These are phyloP conservation scores for Collybiopsis luxurians DNA, from an alignment of 768 basidiomycete species.

Conservation along the genomic window DNA sequence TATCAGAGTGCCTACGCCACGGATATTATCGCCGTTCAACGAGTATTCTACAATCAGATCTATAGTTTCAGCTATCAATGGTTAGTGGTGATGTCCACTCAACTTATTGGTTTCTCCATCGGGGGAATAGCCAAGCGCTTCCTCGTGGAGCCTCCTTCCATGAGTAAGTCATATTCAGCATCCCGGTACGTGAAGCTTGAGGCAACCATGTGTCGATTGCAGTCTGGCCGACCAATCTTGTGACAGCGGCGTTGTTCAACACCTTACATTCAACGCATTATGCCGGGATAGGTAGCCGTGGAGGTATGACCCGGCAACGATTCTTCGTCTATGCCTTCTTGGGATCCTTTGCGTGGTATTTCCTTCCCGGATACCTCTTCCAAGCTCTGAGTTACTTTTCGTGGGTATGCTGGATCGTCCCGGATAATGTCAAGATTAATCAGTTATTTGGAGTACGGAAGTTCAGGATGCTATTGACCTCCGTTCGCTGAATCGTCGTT, in stretches of 20 bases:
- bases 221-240: slow-evolving; percentile 81
- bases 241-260: slow-evolving; percentile 62
- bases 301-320: slow-evolving; percentile 69
- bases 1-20: slow-evolving; percentile 65
- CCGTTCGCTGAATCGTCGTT: slow-evolving; percentile 18
- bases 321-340: slow-evolving; percentile 72
- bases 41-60: slow-evolving; percentile 66
- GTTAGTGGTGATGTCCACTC: slow-evolving; percentile 74
- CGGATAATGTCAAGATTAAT: slow-evolving; percentile 66
- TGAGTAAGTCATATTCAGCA: slow-evolving; percentile 61
- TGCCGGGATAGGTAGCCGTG: slow-evolving; percentile 59
- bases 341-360: slow-evolving; percentile 59
- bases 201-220: too few species aligned
- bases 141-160: slow-evolving; percentile 69
- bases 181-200: too few species aligned
- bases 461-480: slow-evolving; percentile 32
- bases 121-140: slow-evolving; percentile 72
- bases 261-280: slow-evolving; percentile 75
- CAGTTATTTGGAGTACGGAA: slow-evolving; percentile 67
- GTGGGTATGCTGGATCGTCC: slow-evolving; percentile 67
- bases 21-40: slow-evolving; percentile 74
- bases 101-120: slow-evolving; percentile 81
- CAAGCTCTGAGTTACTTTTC: slow-evolving; percentile 59
- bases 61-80: slow-evolving; percentile 69
- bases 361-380: slow-evolving; percentile 76